These are phyloP conservation scores for Epithemia pelagica DNA, from an alignment of 108 stramenopile genomes.

Conservation along the genomic window DNA sequence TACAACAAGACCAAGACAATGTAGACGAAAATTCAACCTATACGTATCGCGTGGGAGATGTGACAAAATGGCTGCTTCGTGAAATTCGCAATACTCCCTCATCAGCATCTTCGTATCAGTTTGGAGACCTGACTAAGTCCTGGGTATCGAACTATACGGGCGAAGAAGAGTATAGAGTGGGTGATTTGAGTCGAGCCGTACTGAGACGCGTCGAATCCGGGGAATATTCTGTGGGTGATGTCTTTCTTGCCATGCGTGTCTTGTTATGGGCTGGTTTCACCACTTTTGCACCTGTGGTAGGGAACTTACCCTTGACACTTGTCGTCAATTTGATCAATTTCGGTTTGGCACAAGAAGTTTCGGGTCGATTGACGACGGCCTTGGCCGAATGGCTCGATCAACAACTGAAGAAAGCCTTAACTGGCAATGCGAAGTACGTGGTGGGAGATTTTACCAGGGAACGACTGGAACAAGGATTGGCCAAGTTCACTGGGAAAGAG, in stretches of 20 bases:
- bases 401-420: constrained; percentile 15
- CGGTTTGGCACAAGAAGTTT: constrained; percentile 15
- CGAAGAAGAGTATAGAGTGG: constrained; percentile 16
- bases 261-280: constrained; percentile 9
- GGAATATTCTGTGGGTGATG: constrained; percentile 16
- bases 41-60: background rate
- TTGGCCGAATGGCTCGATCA: constrained; percentile 15
- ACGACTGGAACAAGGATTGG: background rate
- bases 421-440: constrained; percentile 14
- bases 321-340: constrained; percentile 18
- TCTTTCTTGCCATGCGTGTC: constrained; percentile 11
- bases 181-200: constrained; percentile 17
- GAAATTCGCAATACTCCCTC: background rate
- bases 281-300: constrained; percentile 11
- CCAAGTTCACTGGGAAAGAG: constrained; percentile 17
- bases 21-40: no score
- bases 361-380: constrained; percentile 4
- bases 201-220: constrained; percentile 9
- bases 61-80: background rate
- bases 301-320: constrained; percentile 10
- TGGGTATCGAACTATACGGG: constrained; percentile 16
- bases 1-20: background rate
- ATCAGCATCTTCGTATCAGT: background rate
- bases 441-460: constrained; percentile 19
- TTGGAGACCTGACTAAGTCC: constrained; percentile 6